These are phyloP conservation scores for Pilasporangium apinafurcum DNA, from an alignment of 352 stramenopile species.

Conservation along the genomic window DNA sequence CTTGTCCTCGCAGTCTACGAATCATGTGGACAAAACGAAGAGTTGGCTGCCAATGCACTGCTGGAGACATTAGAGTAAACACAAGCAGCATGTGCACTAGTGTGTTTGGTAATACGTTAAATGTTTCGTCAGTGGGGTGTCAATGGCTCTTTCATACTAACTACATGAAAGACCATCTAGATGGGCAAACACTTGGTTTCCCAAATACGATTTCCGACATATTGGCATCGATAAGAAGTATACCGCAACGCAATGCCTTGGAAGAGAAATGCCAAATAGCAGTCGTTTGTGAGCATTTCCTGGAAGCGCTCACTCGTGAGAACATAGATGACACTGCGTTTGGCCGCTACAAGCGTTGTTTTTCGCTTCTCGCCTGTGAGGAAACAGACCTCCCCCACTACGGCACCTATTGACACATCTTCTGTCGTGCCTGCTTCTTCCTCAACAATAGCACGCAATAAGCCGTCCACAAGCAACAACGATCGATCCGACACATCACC, in stretches of 20 bases:
- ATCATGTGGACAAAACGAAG: conserved; percentile 49
- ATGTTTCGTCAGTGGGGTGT: neutral
- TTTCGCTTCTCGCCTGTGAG: conserved; percentile 78
- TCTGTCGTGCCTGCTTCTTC: conserved; percentile 77
- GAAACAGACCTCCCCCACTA: conserved; percentile 77
- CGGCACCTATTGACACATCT: conserved; percentile 53
- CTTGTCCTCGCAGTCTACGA: conserved; percentile 51
- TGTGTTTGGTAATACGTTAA: no score
- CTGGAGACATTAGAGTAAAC: conserved; percentile 37
- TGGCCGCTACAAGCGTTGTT: conserved; percentile 56
- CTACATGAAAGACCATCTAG: conserved; percentile 11
- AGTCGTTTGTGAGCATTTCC: conserved; percentile 59
- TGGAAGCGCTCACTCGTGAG: conserved; percentile 47
- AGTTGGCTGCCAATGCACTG: conserved; percentile 42
- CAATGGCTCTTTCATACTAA: neutral
- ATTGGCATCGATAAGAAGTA: conserved; percentile 69
- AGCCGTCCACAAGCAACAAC: conserved; percentile 57
- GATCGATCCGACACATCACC: conserved; percentile 42
- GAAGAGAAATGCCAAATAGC: conserved; percentile 65
- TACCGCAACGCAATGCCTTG: conserved; percentile 70
- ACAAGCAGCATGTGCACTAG: neutral
- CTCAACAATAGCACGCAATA: conserved; percentile 62
- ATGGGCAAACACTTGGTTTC: conserved; percentile 80
- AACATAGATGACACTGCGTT: conserved; percentile 63
- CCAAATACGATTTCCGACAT: conserved; percentile 82